Percentiles rank a stretch among this genome's conserved stretches.
These are phyloP conservation scores for Boletus barrowsii DNA, from an alignment of 768 basidiomycete genomes.

Conservation along the genomic window DNA sequence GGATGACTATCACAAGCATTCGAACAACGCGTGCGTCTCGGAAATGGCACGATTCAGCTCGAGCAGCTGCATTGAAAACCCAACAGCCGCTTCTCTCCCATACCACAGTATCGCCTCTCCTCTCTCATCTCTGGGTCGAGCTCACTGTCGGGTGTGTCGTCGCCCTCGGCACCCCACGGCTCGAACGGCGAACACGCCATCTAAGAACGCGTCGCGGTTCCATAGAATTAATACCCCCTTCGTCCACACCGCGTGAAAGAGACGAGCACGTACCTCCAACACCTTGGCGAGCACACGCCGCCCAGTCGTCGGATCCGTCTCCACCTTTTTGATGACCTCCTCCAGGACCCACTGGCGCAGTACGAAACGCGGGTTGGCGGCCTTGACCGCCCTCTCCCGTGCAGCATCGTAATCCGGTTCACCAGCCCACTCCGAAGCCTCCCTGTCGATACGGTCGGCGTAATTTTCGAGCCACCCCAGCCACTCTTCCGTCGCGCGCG, in stretches of 20 bases:
- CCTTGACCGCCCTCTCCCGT: slow-evolving; percentile 48
- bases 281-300: slow-evolving; percentile 75
- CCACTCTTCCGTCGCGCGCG: slow-evolving; percentile 51
- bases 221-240: not conserved
- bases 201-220: slow-evolving; percentile 34
- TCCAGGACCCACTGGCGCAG: slow-evolving; percentile 95
- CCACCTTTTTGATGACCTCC: slow-evolving; percentile 79
- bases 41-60: slow-evolving; percentile 43
- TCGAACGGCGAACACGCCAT: slow-evolving; percentile 89
- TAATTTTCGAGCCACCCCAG: slow-evolving; percentile 63
- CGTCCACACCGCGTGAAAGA: not conserved
- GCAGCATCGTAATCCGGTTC: slow-evolving; percentile 41
- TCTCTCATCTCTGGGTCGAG: slow-evolving; percentile 50
- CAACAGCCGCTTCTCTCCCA: slow-evolving; percentile 72
- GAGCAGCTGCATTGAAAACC: slow-evolving; percentile 96
- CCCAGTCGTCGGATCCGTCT: slow-evolving; percentile 59
- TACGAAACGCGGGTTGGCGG: slow-evolving; percentile 86
- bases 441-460: slow-evolving; percentile 53
- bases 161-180: slow-evolving; percentile 78
- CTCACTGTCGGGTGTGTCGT: slow-evolving; percentile 40
- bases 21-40: too few relatives aligned
- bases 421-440: slow-evolving; percentile 45
- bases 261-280: slow-evolving; percentile 54
- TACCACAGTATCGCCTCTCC: slow-evolving; percentile 72
- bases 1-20: too few relatives aligned